Base-by-base conservation (phyloP, 495 filamentous ascomycete species). In the Lophiotrema nucula region DNA sequence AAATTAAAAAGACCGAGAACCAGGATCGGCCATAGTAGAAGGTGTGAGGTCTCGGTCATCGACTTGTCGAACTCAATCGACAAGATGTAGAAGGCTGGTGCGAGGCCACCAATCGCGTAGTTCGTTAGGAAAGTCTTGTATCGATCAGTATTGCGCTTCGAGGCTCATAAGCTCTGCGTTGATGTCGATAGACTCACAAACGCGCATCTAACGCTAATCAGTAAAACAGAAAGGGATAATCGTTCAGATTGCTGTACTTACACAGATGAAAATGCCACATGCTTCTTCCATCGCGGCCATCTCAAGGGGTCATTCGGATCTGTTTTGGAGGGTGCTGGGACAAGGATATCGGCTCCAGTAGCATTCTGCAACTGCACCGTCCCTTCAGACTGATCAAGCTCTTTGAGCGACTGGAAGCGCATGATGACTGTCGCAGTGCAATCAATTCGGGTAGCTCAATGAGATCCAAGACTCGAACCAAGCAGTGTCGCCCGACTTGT, bases 221-320 rank as follows among this genome's bases (percentile, higher is more conserved):
- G 27, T n/a, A n/a, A n/a, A n/a, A 8, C 8, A 35, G 31, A 35
- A 35, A 35, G 31, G 15, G 15, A 22, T 37, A 1, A 5, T 13
- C 24, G 26, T 5, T 23, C 4, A 42, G 35, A 16, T 1, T 19
- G 27, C 18, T 8, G 2, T 24, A 13, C 35, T 26, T 53, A 53
- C 16, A 72, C 62, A 16, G 46, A 49, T 18, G 23, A 47, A 42
- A 72, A 72, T 44, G 64, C 61, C 21, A 66, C 50, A 50, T 70
- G 66, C 45, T 70, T 72, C 60, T 70, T 72, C 68, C 67, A 69
- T 53, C 24, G 54, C 3, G 67, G 68, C 68, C 67, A 72, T 25
- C 70, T 51, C 6, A 70, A 62, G 12, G 70, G 70, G 41, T 70
- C 64, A 23, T 61, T 61, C 3, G 62, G 58, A 26, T 68, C 64